These are phyloP conservation scores for Fusarium sp. DNA, from an alignment of 2,329 filamentous ascomycete genomes.

Conservation along the genomic window DNA sequence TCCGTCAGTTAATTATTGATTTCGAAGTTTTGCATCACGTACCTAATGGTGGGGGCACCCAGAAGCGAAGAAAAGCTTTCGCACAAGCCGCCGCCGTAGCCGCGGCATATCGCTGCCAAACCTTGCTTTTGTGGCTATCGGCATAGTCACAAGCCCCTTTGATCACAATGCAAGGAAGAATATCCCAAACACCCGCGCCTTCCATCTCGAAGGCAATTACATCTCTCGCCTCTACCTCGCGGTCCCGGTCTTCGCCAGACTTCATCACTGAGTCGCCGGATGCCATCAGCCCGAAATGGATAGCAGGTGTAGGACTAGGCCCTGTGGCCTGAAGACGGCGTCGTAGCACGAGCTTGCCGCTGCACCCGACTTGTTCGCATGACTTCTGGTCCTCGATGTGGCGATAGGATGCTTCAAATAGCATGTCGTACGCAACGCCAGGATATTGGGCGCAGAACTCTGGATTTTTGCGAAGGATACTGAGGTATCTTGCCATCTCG, in stretches of 20 bases:
- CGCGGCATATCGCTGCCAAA: not conserved
- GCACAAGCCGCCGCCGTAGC: not conserved
- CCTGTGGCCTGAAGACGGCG: accelerated
- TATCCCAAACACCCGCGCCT: not conserved
- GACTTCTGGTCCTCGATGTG: not conserved
- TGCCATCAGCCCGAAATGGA: not conserved
- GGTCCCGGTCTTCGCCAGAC: not conserved
- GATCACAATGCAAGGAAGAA: not conserved
- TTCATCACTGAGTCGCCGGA: not conserved
- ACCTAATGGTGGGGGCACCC: no score
- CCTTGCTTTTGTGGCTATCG: not conserved
- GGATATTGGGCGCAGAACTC: no score
- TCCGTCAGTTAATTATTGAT: no score
- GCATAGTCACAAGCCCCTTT: not conserved
- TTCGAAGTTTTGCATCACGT: no score
- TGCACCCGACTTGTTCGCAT: not conserved
- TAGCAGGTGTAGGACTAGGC: not conserved
- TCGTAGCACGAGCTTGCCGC: not conserved
- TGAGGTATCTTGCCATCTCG: no score
- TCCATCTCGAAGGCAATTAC: not conserved
- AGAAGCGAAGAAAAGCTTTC: no score
- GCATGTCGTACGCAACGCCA: no score
- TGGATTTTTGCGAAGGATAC: no score
- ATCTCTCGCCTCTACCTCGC: accelerated
- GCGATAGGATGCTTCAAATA: not conserved